Percentiles rank a stretch among this genome's conserved stretches.
These are phyloP conservation scores for Zea luxurians DNA, from an alignment of 176 grass and related monocot species.

Conservation along the genomic window DNA sequence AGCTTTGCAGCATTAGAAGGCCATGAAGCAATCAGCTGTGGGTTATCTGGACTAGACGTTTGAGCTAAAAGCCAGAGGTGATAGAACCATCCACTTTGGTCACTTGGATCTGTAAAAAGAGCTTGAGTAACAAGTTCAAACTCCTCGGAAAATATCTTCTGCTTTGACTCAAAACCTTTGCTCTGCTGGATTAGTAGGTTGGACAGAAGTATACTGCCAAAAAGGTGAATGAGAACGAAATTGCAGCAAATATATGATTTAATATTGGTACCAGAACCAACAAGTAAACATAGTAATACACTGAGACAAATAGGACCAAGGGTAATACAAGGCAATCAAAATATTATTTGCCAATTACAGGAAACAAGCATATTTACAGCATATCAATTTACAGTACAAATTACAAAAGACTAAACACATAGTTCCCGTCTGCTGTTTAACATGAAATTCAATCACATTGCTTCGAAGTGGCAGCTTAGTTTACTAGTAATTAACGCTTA, in stretches of 20 bases:
- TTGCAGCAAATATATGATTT: slow-evolving; percentile 20
- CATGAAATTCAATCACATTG: slow-evolving; percentile 2
- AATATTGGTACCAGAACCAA: background rate
- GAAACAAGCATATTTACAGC: too few relatives aligned
- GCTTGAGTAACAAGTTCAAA: slow-evolving; percentile 83
- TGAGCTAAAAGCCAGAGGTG: slow-evolving; percentile 97
- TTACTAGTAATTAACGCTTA: background rate
- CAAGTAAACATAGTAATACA: background rate
- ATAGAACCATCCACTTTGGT: slow-evolving; percentile 99
- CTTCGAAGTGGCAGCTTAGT: background rate
- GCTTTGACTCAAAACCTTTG: slow-evolving; percentile 71
- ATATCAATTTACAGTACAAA: too few relatives aligned
- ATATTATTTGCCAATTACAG: background rate
- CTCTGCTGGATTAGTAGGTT: slow-evolving; percentile 60
- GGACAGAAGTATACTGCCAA: slow-evolving; percentile 85
- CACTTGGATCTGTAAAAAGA: slow-evolving; percentile 90
- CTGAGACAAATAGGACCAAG: background rate
- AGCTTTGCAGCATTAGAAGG: slow-evolving; percentile 58
- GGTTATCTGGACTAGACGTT: slow-evolving; percentile 58
- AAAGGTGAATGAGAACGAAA: slow-evolving; percentile 11
- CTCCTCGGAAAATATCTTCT: slow-evolving; percentile 73
- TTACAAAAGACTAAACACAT: background rate
- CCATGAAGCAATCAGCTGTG: slow-evolving; percentile 75
- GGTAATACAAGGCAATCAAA: slow-evolving; percentile 8
- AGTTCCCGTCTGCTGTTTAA: slow-evolving; percentile 1